These are phyloP conservation scores for Cutaneotrichosporon curvatum DNA, from an alignment of 1,284 basidiomycete species.

Conservation along the genomic window DNA sequence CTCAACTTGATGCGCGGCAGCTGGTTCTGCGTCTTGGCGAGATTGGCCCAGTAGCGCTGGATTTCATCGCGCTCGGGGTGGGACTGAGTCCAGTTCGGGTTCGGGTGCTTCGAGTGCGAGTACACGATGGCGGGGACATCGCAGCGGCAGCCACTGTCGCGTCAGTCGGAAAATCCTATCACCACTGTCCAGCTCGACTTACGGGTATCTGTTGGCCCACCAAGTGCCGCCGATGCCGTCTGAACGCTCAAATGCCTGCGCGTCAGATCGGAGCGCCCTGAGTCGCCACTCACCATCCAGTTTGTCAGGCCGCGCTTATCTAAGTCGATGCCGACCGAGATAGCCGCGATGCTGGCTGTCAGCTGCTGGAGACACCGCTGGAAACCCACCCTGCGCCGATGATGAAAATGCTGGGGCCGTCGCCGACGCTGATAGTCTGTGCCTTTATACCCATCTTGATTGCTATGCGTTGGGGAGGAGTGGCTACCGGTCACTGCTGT, in stretches of 20 bases:
- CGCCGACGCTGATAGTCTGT: conserved; percentile 1
- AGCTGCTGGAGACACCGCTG: neutral
- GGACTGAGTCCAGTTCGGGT: conserved; percentile 15
- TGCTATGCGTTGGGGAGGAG: neutral
- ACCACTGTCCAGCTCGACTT: too few species aligned
- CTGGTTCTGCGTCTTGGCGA: conserved; percentile 5
- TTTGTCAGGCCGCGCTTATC: conserved; percentile 11
- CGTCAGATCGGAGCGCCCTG: neutral
- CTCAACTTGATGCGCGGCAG: neutral
- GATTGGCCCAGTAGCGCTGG: conserved; percentile 12
- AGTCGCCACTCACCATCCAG: conserved; percentile 8
- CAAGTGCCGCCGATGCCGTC: conserved; percentile 15
- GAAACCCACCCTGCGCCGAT: conserved; percentile 4
- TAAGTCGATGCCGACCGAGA: conserved; percentile 14
- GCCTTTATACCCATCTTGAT: neutral
- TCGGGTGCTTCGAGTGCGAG: conserved; percentile 14
- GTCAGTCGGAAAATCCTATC: too few species aligned
- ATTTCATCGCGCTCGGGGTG: conserved; percentile 14
- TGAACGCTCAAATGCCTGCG: conserved; percentile 10
- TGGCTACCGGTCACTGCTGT: too few species aligned
- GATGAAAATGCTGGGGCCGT: conserved; percentile 5
- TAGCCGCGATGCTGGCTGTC: conserved; percentile 12
- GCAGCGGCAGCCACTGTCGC: neutral
- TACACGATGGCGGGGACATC: conserved; percentile 13
- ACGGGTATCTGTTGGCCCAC: conserved; percentile 15